phyloP scores from a whole-genome alignment of 1,139 yeast species.

The Zygoascus hellenicus region DNA sequence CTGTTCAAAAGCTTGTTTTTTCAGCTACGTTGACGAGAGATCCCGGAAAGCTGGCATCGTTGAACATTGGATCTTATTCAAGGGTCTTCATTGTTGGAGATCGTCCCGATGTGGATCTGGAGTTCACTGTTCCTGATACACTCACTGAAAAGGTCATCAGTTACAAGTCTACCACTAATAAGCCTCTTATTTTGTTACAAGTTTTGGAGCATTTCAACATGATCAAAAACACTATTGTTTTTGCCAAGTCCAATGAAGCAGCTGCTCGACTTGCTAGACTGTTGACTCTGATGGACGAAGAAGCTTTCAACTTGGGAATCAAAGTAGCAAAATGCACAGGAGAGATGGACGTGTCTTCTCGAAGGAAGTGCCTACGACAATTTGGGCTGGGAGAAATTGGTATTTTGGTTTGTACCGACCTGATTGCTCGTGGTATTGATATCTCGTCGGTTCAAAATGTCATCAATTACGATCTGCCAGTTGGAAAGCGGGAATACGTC shows the following conservation, averaged over 20 bases:
- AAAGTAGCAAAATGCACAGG: constrained; percentile 33
- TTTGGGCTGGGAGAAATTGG: constrained; percentile 49
- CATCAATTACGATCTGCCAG: constrained; percentile 84
- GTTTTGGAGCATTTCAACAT: constrained; percentile 39
- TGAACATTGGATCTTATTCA: constrained; percentile 58
- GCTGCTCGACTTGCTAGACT: constrained; percentile 69
- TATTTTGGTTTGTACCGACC: constrained; percentile 79
- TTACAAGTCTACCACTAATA: constrained; percentile 38
- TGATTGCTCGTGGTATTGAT: constrained; percentile 93
- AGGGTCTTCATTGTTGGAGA: constrained; percentile 60
- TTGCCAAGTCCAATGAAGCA: constrained; percentile 83
- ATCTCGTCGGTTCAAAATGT: constrained; percentile 66
- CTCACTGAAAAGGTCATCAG: constrained; percentile 31
- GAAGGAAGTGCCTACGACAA: constrained; percentile 41
- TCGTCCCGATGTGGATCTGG: constrained; percentile 24
- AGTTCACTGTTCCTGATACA: constrained; percentile 39
- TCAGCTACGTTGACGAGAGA: constrained; percentile 94
- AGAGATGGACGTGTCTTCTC: constrained; percentile 32
- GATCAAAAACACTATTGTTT: constrained; percentile 45
- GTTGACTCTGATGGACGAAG: constrained; percentile 42
- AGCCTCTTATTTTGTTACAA: constrained; percentile 66
- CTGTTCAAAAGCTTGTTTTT: constrained; percentile 60
- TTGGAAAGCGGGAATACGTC: constrained; percentile 83
- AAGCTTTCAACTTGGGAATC: constrained; percentile 21
- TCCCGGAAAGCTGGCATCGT: constrained; percentile 73